Percentiles rank a stretch among this genome's conserved stretches.
phyloP scores from a whole-genome alignment of 352 stramenopile genomes.

The Albugo candida region DNA sequence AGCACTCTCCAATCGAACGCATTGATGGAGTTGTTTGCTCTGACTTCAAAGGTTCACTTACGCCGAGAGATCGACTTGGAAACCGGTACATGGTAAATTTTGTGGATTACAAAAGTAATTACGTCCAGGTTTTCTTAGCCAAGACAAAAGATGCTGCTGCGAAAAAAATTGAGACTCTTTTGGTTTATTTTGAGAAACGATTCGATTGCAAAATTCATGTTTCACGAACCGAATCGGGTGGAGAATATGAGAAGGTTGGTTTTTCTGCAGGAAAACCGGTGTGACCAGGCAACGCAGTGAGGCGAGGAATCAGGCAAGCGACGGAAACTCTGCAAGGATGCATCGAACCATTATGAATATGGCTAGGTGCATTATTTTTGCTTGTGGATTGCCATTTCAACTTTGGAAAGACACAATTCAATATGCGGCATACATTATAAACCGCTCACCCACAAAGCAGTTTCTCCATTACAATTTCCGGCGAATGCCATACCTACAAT shows the following conservation, averaged over 20 bases:
- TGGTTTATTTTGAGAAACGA: neutral
- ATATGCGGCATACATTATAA: neutral
- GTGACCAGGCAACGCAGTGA: constrained; percentile 10
- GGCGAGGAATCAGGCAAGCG: constrained; percentile 10
- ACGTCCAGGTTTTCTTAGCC: neutral
- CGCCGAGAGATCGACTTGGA: neutral
- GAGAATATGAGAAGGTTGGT: constrained; percentile 13
- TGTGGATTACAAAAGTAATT: neutral
- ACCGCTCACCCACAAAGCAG: neutral
- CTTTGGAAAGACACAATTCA: constrained; percentile 1
- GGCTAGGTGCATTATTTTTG: constrained; percentile 14
- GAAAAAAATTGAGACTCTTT: neutral
- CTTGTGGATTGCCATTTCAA: constrained; percentile 7
- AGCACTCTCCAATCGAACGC: neutral
- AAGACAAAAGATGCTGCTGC: neutral
- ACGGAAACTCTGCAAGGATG: constrained; percentile 17
- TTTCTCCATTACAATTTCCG: constrained; percentile 2
- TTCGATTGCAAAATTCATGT: neutral
- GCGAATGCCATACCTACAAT: neutral
- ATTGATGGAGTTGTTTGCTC: neutral
- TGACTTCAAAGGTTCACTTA: neutral
- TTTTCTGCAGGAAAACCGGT: constrained; percentile 11
- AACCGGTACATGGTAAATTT: neutral
- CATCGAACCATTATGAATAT: constrained; percentile 16
- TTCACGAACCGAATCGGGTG: constrained; percentile 4